These are phyloP conservation scores for Aspergillus nanangensis DNA, from an alignment of 495 filamentous ascomycete species.

Conservation along the genomic window DNA sequence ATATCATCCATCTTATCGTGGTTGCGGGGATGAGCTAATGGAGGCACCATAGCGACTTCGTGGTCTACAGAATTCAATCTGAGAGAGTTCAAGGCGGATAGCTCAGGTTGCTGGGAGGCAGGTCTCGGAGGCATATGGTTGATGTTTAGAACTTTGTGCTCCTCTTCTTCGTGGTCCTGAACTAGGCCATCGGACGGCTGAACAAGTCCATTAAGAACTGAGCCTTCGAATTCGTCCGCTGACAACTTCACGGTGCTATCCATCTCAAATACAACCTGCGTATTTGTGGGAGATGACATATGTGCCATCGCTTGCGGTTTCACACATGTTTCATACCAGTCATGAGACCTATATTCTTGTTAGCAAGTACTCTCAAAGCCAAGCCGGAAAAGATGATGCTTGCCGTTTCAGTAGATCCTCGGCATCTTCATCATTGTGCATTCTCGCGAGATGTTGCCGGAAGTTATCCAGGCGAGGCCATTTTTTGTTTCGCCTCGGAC, in stretches of 20 bases:
- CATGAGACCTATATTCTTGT: slow-evolving; percentile 25
- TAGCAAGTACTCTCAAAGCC: slow-evolving; percentile 2
- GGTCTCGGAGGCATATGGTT: not conserved
- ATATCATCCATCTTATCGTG: slow-evolving; percentile 20
- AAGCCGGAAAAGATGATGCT: slow-evolving; percentile 7
- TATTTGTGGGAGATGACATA: not conserved
- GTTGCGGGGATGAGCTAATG: not conserved
- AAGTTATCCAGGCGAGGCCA: slow-evolving; percentile 95
- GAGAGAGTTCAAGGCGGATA: slow-evolving; percentile 7
- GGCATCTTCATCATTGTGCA: slow-evolving; percentile 59
- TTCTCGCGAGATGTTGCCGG: slow-evolving; percentile 74
- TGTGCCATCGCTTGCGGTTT: slow-evolving; percentile 11
- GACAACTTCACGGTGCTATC: not conserved
- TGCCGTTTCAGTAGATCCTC: slow-evolving; percentile 52
- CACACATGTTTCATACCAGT: slow-evolving; percentile 33
- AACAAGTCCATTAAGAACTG: not conserved
- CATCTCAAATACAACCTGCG: not conserved
- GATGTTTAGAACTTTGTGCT: not conserved
- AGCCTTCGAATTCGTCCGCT: not conserved
- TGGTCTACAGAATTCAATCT: slow-evolving; percentile 5
- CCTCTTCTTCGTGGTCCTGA: not conserved
- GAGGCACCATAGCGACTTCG: not conserved
- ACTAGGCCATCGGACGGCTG: not conserved
- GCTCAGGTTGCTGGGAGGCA: slow-evolving; percentile 6
- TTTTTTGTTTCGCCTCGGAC: slow-evolving; percentile 63